Conservation (phyloP, 768 basidiomycete genomes). For the Agaricus bisporus region DNA sequence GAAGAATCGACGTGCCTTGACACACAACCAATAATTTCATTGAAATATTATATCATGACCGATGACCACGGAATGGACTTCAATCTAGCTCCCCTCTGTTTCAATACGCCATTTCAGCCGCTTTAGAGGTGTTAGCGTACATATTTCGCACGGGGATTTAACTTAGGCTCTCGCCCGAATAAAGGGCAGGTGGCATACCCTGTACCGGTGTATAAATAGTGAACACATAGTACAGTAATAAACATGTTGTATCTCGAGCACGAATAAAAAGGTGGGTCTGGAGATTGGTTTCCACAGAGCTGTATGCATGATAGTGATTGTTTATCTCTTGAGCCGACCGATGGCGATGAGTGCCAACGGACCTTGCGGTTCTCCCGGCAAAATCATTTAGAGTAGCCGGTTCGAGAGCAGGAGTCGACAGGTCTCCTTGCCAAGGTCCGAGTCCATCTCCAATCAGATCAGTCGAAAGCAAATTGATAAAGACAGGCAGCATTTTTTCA, state of each 20-base stretch:
- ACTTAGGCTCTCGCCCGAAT: not conserved
- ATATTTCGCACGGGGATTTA: conserved; percentile 4
- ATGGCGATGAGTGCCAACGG: too few relatives aligned
- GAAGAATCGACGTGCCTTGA: conserved; percentile 72
- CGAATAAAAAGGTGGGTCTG: not conserved
- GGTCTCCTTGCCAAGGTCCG: not conserved
- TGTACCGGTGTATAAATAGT: conserved; percentile 10
- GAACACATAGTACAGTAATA: conserved; percentile 6
- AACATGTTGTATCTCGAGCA: not conserved
- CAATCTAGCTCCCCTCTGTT: not conserved
- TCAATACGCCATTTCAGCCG: not conserved
- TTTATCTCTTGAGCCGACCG: too few relatives aligned
- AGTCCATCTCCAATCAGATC: not conserved
- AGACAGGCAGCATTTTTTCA: not conserved
- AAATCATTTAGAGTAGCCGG: not conserved
- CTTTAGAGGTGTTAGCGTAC: conserved; percentile 8
- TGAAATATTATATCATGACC: not conserved
- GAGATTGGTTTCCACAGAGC: not conserved
- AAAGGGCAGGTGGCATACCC: conserved; percentile 7
- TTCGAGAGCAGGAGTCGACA: not conserved
- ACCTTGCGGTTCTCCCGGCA: not conserved
- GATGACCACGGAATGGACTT: too few relatives aligned
- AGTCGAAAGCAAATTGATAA: not conserved
- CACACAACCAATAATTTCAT: conserved; percentile 24
- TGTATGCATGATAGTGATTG: too few relatives aligned